phyloP scores from a whole-genome alignment of 179 eudicot species.

The Heliamphora pulchella region DNA sequence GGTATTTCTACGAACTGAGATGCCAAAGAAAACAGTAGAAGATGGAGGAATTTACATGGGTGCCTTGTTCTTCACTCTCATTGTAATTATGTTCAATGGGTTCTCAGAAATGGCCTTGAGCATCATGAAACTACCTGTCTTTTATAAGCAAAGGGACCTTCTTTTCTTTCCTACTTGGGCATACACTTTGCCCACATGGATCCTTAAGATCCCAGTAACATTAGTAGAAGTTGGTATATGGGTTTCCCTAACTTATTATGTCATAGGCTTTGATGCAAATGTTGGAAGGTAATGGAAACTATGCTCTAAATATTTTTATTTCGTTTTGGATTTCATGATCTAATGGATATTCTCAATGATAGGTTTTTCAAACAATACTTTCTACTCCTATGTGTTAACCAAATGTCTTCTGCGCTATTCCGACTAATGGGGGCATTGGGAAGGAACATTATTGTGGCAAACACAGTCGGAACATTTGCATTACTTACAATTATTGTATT shows the following conservation, averaged over 20 bases:
- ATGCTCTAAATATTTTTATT: not conserved
- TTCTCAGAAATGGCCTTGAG: conserved; percentile 54
- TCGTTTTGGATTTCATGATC: not conserved
- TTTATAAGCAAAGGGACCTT: conserved; percentile 70
- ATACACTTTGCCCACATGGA: conserved; percentile 54
- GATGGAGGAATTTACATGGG: conserved; percentile 59
- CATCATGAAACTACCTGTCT: conserved; percentile 57
- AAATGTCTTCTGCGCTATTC: conserved; percentile 14
- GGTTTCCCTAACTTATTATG: conserved; percentile 53
- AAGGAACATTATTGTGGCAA: conserved; percentile 30
- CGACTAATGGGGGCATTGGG: conserved; percentile 30
- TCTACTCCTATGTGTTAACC: conserved; percentile 7
- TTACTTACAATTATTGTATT: conserved; percentile 27
- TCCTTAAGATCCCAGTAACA: conserved; percentile 56
- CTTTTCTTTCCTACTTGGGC: conserved; percentile 79
- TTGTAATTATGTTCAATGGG: conserved; percentile 55
- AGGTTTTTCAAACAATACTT: conserved; percentile 29
- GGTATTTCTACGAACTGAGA: conserved; percentile 45
- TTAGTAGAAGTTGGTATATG: conserved; percentile 51
- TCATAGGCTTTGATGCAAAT: conserved; percentile 58
- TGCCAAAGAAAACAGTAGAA: conserved; percentile 31
- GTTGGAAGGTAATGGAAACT: conserved; percentile 31
- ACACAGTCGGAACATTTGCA: conserved; percentile 31
- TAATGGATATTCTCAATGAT: not conserved
- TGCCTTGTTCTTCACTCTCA: conserved; percentile 49